phyloP scores from a whole-genome alignment of 768 basidiomycete species.

The Pulveroboletus sp. region DNA sequence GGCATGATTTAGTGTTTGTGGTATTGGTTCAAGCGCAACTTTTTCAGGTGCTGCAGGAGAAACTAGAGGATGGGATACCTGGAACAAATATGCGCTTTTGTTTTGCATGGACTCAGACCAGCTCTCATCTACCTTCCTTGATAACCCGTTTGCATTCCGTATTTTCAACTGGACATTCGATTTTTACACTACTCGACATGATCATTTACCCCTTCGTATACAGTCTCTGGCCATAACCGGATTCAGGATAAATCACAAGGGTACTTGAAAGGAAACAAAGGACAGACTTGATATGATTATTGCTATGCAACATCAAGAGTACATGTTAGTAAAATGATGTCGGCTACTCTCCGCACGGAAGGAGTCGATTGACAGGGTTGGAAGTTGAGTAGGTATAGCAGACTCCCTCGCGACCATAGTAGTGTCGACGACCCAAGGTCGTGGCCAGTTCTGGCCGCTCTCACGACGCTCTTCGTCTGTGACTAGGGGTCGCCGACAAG shows the following conservation, averaged over 20 bases:
- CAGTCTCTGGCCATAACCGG: constrained; percentile 23
- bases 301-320: constrained; percentile 39
- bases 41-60: constrained; percentile 78
- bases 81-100: constrained; percentile 13
- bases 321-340: constrained; percentile 52
- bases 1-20: constrained; percentile 59
- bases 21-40: constrained; percentile 81
- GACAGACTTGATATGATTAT: constrained; percentile 8
- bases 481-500: constrained; percentile 55
- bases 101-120: constrained; percentile 24
- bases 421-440: constrained; percentile 22
- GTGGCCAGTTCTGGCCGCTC: constrained; percentile 14
- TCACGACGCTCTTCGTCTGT: constrained; percentile 16
- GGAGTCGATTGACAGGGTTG: constrained; percentile 17
- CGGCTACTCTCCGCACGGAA: constrained; percentile 17
- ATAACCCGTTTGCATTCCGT: constrained; percentile 18
- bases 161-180: constrained; percentile 22
- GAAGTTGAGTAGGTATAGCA: constrained; percentile 12
- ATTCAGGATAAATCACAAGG: constrained; percentile 24
- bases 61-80: constrained; percentile 41
- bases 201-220: constrained; percentile 12
- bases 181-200: constrained; percentile 21
- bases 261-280: constrained; percentile 18
- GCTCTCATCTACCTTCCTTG: constrained; percentile 34
- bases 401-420: constrained; percentile 16